Evolutionary conservation across 2,329 filamentous ascomycete genomes (phyloP), one percentile per base, ranked within the genome.

Genomic region (Neocatenulostroma microsporum): DNA sequence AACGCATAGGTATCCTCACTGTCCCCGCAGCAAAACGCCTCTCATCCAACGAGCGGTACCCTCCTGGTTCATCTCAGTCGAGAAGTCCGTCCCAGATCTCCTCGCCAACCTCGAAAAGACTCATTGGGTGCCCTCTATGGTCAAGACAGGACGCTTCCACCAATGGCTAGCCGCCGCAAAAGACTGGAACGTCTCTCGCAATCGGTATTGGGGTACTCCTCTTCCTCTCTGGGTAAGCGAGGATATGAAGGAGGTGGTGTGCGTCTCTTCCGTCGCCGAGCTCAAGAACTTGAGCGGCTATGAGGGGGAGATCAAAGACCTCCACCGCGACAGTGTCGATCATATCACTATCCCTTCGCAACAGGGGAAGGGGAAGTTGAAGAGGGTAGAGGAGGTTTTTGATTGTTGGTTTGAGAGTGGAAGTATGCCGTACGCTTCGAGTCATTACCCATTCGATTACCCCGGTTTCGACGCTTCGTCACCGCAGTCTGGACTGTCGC

Each of bases 401-500:
- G 88, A 95, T 64, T 95, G 88, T 58, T 95, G 88, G 87, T 94
- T 94, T 45, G 88, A 95, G 62, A 94, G 87, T 29, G 88, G 88
- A 42, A 88, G 83, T 57, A 95, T 95, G 88, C 88, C 88, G 2
- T 95, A 94, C 57, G 84, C 85, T 28, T 87, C 82, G 47, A 78
- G 83, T 45, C 88, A 95, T 60, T 95, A 93, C 57, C 88, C 88
- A 5, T 95, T 95, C 56, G 83, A 89, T 63, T 91, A 91, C 55
- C 76, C 80, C 50, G 84, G 88, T 8, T 58, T 49, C 30, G 56
- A 59, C 33, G 40, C 52, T 3, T 41, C 50, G n/a, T 40, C 54
- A 20, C 39, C 48, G 5, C 51, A 54, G 5, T 55, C 49, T 30
- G 56, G 56, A 8, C 30, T 49, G 8, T 53, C 49, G 7, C 32